Base-by-base conservation (phyloP, 116 monocot species). In the Papilionanthe hybrid region DNA sequence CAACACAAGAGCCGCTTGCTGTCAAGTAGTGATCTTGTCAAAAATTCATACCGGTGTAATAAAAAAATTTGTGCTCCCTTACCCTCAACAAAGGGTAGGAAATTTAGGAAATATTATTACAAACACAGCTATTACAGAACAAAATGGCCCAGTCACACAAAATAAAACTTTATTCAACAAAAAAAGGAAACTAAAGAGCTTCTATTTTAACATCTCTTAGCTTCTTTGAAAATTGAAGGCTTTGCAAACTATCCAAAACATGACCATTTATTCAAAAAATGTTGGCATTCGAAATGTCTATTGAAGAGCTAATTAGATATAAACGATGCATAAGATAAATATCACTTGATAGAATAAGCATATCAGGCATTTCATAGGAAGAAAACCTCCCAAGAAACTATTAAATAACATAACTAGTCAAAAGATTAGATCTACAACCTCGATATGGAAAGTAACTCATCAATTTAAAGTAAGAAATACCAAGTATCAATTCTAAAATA, bases 1-100 rank as follows among this genome's bases (percentile, higher is more conserved):
- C 1, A 95, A 77, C 80, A 95, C 95, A 85, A 93, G 89, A 23
- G 95, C 91, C 17, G 93, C 95, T 93, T 93, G 93, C 95, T 95
- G 95, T 72, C 75, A 79, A 58, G 28, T 49, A 67, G 27, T 68
- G 69, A 72, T 4, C 74, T 32, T 72, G 30, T 25, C 7, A 78
- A 25, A 55, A 27, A 27, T 43, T 5, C 42, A 50, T 15, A 7
- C 19, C 12, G 0, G 49, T 48, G 28, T 28, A 22, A 5, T 22
- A 75, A 43, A 72, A 56, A 47, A 11, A 42, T 42, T 30, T 45
- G 41, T 58, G 3, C 17, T 63, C 53, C 7, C 37, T 27, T 37
- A 17, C 15, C 1, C 0, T 13, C 15, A 11, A 69, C 25, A 30
- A 65, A 69, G 32, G 17, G 17, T 3, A 69, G 25, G 18, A 69